These are phyloP conservation scores for Sporothrix pallida DNA, from an alignment of 2,329 filamentous ascomycete species.

Conservation along the genomic window DNA sequence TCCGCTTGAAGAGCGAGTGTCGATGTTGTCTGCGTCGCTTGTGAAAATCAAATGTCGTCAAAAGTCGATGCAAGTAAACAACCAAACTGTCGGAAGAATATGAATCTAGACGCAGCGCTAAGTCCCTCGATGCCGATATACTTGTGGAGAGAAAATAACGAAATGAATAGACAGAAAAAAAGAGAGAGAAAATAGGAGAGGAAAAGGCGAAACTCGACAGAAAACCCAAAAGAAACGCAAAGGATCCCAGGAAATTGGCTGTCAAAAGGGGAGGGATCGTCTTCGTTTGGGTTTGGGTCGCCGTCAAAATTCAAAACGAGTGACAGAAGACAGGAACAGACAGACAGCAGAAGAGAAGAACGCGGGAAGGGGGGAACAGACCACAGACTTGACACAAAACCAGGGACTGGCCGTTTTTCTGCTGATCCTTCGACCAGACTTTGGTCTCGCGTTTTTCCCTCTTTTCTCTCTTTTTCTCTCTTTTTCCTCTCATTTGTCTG, in stretches of 20 bases:
- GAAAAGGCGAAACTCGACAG: not conserved
- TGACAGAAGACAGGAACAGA: not conserved
- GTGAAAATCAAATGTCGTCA: no score
- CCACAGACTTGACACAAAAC: conserved; percentile 10
- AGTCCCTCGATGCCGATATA: not conserved
- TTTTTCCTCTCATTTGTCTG: not conserved
- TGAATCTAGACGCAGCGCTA: not conserved
- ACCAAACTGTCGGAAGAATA: not conserved
- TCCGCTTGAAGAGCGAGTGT: not conserved
- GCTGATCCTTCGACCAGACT: not conserved
- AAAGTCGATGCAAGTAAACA: no score
- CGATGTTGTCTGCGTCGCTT: no score
- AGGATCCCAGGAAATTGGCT: not conserved
- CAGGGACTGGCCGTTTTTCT: not conserved
- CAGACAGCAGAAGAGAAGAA: not conserved
- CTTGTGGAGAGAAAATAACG: not conserved
- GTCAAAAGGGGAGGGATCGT: conserved; percentile 14
- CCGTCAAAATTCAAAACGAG: not conserved
- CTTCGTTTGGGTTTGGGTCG: not conserved
- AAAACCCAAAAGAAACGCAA: not conserved
- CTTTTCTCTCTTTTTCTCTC: not conserved
- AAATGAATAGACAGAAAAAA: not conserved
- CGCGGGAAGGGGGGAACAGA: conserved; percentile 4
- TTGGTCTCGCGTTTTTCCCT: not conserved
- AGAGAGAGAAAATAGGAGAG: not conserved